Evolutionary conservation across 176 grass and related monocot species (phyloP), one percentile per base, ranked within the genome.

Genomic region (Zizania latifolia): DNA sequence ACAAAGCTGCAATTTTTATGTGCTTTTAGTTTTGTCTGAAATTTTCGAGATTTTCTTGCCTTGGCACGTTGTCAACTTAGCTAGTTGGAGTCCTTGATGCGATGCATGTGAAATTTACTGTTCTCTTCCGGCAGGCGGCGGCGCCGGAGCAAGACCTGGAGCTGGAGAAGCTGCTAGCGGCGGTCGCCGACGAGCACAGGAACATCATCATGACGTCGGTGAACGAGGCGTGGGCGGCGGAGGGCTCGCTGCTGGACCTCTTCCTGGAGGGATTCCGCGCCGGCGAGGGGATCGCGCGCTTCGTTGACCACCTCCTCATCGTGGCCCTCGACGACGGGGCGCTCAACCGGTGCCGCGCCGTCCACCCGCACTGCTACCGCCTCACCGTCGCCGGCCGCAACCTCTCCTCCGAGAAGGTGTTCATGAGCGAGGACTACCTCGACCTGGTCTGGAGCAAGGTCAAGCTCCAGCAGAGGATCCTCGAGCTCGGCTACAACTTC

Each of bases 381-480:
- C 89, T 96, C 53, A 45, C 63, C 22, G n/a, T 33, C 0, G 62
- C 39, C 23, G 81, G 40, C n/a, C 62, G 63, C 34, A 75, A 92
- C 71, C 82, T 96, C 14, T 75, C 89, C 30, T 68, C 17, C 26
- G 89, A 89, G 72, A 96, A 96, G 78, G 77, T 89, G 81, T 96
- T 79, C 83, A 96, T 89, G 92, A 84, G 85, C 48, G 68, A 84
- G 34, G 92, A 89, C 62, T 96, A 96, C 80, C 30, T 96, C 16
- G 86, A 96, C 38, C 85, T 96, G 63, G 92, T 96, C 3, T 96
- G 92, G 92, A 96, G 83, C 65, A 96, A 96, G 80, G 86, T 92
- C 57, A 74, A 80, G 50, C 57, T 96, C 11, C 89, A 92, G 83
- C 86, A 89, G 65, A 62, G 67, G 65, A 92, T 96, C 39, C 86